These are phyloP conservation scores for Trichophyton schoenleinii DNA, from an alignment of 2,329 filamentous ascomycete species.

Conservation along the genomic window DNA sequence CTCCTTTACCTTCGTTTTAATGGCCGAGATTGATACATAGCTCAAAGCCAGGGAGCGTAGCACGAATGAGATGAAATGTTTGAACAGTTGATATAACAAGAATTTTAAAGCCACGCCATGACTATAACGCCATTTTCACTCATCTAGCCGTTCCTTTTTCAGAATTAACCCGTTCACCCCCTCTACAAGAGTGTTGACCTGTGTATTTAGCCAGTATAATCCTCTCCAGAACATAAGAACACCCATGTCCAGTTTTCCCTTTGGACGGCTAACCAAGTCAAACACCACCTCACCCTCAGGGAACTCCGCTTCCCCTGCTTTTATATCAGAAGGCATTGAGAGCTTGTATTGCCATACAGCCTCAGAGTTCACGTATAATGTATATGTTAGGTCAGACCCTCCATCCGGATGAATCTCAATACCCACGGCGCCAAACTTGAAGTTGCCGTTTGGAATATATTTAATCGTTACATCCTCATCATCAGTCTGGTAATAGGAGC, in stretches of 20 bases:
- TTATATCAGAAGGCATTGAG: constrained; percentile 22
- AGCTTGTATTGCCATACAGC: constrained; percentile 56
- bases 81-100: neutral
- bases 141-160: neutral
- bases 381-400: constrained; percentile 60
- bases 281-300: constrained; percentile 24
- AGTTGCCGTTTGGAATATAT: constrained; percentile 70
- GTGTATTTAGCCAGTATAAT: neutral
- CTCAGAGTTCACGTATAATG: constrained; percentile 67
- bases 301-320: constrained; percentile 10
- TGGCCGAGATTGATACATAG: neutral
- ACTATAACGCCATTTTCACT: neutral
- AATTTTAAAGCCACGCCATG: neutral
- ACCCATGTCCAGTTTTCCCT: neutral
- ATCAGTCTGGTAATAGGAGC: constrained; percentile 71
- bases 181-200: neutral
- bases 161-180: neutral
- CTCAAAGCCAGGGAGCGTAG: neutral
- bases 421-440: constrained; percentile 74
- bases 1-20: neutral
- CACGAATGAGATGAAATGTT: neutral
- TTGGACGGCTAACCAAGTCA: constrained; percentile 16
- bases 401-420: constrained; percentile 51
- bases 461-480: constrained; percentile 72
- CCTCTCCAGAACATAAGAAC: neutral